Evolutionary conservation across 345 rosid species (phyloP), one percentile per base, ranked within the genome.

Genomic region (Populus simonii): DNA sequence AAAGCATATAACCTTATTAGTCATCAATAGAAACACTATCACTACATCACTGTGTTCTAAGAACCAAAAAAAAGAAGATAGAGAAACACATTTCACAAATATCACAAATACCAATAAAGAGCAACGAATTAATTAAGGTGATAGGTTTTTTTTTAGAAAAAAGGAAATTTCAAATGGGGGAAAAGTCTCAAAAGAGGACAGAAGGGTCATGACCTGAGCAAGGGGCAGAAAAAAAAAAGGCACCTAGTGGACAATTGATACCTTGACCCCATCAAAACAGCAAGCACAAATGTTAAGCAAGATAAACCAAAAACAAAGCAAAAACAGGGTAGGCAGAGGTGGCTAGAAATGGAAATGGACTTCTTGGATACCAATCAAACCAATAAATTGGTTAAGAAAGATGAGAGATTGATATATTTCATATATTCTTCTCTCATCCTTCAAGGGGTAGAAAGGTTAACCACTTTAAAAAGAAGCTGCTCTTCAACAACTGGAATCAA

Each of bases 401-500:
- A 38, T 18, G 33, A 68, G 72, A 55, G 73, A 74, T 8, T 27
- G 68, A 38, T 61, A 8, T 39, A 62, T 25, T 41, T 17, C 6
- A 41, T 41, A 59, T 25, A 59, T 35, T 66, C 69, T 29, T 15
- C 78, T 66, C 78, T 2, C 51, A 68, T 65, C 65, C 25, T 76
- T 73, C 20, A 29, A 76, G 61, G 85, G 83, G 83, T 68, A 74
- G 36, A 83, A 73, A 69, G 77, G 80, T 76, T 76, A 80, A 51
- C 73, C 70, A 51, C 65, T 0, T 39, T 23, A 55, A 23, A 66
- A 74, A 71, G 65, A 35, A 53, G 70, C 43, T 61, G 69, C n/a
- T 73, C 76, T 31, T 71, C 69, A 65, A 80, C 53, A 71, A 70
- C 11, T 77, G 73, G 31, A 51, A 72, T 31, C 59, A 51, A 70